These are phyloP conservation scores for Aspergillus sergii DNA, from an alignment of 2,329 filamentous ascomycete species.

Conservation along the genomic window DNA sequence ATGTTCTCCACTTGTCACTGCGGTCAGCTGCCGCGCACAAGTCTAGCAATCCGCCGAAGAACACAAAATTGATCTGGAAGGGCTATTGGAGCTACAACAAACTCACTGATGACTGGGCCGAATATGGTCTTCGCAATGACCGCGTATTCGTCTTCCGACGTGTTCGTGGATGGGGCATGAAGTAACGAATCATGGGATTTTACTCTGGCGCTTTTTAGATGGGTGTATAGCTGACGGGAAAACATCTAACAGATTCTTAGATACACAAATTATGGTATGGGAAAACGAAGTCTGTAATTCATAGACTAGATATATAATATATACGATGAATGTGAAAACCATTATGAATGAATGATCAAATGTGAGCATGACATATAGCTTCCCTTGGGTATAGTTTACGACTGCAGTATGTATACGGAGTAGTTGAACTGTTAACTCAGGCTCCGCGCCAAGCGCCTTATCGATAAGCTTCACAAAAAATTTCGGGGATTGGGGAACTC, in stretches of 20 bases:
- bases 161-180: conserved; percentile 61
- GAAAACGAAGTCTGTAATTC: neutral
- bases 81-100: conserved; percentile 90
- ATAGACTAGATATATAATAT: neutral
- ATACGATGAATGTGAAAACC: neutral
- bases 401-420: neutral
- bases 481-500: conserved; percentile 21
- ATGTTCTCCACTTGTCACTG: conserved; percentile 76
- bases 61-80: conserved; percentile 87
- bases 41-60: conserved; percentile 61
- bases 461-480: conserved; percentile 33
- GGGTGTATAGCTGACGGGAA: neutral
- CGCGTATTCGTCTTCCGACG: conserved; percentile 63
- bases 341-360: neutral
- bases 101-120: conserved; percentile 85
- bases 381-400: neutral
- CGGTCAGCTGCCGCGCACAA: conserved; percentile 54
- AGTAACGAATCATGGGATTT: conserved; percentile 19
- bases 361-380: neutral
- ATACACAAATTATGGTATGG: neutral
- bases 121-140: conserved; percentile 70
- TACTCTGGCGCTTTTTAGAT: neutral
- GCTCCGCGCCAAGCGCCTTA: conserved; percentile 26
- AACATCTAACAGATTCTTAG: neutral
- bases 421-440: no score